phyloP scores from a whole-genome alignment of 805 yeast genomes.

The Monosporozyma siamensis region DNA sequence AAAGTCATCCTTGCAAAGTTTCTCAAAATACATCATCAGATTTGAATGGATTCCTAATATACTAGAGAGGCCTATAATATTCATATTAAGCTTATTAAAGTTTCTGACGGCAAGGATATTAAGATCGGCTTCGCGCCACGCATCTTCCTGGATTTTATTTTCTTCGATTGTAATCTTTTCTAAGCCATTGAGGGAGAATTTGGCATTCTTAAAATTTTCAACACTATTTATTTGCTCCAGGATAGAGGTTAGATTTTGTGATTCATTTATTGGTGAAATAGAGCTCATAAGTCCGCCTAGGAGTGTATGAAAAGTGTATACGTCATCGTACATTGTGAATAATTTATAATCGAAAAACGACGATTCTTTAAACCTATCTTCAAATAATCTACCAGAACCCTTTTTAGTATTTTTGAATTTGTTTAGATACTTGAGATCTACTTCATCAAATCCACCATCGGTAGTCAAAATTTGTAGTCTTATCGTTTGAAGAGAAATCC shows the following conservation, averaged over 20 bases:
- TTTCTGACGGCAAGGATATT: constrained; percentile 5
- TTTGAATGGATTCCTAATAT: constrained; percentile 9
- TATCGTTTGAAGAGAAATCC: constrained; percentile 16
- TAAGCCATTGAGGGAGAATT: constrained; percentile 9
- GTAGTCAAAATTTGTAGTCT: constrained; percentile 6
- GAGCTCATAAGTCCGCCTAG: constrained; percentile 7
- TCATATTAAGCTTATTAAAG: constrained; percentile 8
- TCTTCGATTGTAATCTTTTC: background rate
- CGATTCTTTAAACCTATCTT: background rate
- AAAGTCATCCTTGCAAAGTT: background rate
- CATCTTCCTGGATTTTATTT: background rate
- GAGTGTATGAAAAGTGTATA: constrained; percentile 12
- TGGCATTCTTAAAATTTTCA: constrained; percentile 9
- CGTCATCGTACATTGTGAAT: constrained; percentile 9
- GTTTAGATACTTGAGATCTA: constrained; percentile 6
- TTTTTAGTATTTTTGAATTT: constrained; percentile 3
- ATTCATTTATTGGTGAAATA: constrained; percentile 2
- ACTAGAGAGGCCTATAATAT: constrained; percentile 10
- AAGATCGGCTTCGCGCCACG: constrained; percentile 8
- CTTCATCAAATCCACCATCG: constrained; percentile 7
- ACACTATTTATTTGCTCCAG: constrained; percentile 7
- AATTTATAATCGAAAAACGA: constrained; percentile 6
- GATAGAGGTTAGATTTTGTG: constrained; percentile 6
- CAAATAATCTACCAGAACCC: background rate
- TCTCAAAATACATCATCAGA: constrained; percentile 13